Conservation (phyloP, 73 alveolate species). For the Urostyla sp. region DNA sequence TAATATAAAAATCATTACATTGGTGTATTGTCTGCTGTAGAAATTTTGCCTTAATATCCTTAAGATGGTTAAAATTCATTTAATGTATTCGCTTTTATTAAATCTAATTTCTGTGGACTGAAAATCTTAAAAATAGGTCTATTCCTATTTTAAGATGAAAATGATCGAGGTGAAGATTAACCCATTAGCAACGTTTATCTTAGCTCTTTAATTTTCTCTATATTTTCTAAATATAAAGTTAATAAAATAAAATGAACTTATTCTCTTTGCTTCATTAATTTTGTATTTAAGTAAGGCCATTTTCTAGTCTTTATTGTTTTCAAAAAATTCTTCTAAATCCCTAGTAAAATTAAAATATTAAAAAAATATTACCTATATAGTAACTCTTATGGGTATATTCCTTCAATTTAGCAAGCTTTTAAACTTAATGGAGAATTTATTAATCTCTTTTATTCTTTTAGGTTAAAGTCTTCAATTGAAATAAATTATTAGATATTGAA, state of each 20-base stretch:
- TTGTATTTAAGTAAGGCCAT: slow-evolving; percentile 33
- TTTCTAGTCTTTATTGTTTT: slow-evolving; percentile 9
- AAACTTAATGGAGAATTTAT: slow-evolving; percentile 27
- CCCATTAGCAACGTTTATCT: not conserved
- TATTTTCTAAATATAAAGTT: not conserved
- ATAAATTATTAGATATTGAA: too few relatives aligned
- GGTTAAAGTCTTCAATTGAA: slow-evolving; percentile 10
- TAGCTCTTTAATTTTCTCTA: slow-evolving; percentile 6
- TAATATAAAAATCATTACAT: too few relatives aligned
- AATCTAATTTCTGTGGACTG: too few relatives aligned
- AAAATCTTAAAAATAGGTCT: too few relatives aligned
- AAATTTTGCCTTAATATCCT: too few relatives aligned
- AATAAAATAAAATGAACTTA: not conserved
- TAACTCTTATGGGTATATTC: slow-evolving; percentile 21
- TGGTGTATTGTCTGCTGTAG: too few relatives aligned
- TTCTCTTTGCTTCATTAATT: slow-evolving; percentile 38
- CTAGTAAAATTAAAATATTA: not conserved
- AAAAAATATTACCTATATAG: slow-evolving; percentile 3
- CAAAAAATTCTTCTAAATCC: not conserved
- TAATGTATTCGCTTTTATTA: too few relatives aligned
- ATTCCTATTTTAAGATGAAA: too few relatives aligned
- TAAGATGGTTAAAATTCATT: too few relatives aligned
- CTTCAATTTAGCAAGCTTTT: slow-evolving; percentile 43
- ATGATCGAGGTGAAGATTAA: too few relatives aligned
- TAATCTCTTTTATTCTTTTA: not conserved